Evolutionary conservation across 2,329 filamentous ascomycete genomes (phyloP).

Genomic region (Cordyceps militaris): DNA sequence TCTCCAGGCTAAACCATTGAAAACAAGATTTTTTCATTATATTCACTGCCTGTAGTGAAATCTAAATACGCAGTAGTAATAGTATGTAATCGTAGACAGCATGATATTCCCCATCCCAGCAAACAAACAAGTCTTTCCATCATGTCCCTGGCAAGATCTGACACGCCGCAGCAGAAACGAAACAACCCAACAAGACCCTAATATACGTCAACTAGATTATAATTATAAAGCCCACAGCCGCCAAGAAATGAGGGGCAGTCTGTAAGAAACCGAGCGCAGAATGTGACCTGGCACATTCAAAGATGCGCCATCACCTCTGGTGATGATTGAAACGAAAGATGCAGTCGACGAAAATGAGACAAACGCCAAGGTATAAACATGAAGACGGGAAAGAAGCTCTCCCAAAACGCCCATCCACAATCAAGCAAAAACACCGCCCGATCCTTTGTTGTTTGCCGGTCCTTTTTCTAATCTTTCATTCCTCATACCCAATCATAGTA

Average conservation of each 20-base stretch:
- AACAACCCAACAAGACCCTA: neutral
- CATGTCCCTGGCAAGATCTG: neutral
- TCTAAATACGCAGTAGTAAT: slow-evolving; percentile 7
- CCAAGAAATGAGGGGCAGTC: neutral
- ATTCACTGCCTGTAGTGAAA: neutral
- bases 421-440: slow-evolving; percentile 10
- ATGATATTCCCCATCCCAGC: slow-evolving; percentile 10
- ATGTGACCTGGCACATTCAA: neutral
- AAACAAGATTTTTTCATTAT: neutral
- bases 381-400: neutral
- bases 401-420: slow-evolving; percentile 21
- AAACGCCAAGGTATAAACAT: slow-evolving; percentile 8
- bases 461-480: neutral
- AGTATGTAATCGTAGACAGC: slow-evolving; percentile 12
- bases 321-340: neutral
- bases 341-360: neutral
- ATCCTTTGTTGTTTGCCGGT: neutral
- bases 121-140: neutral
- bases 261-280: neutral
- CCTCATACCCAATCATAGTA: slow-evolving; percentile 10
- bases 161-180: neutral
- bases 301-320: neutral
- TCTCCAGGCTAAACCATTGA: neutral
- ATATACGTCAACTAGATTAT: slow-evolving; percentile 8
- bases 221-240: neutral